Evolutionary conservation across 768 basidiomycete genomes (phyloP), one percentile per base, ranked within the genome.

Genomic region (Lyophyllum semitale): DNA sequence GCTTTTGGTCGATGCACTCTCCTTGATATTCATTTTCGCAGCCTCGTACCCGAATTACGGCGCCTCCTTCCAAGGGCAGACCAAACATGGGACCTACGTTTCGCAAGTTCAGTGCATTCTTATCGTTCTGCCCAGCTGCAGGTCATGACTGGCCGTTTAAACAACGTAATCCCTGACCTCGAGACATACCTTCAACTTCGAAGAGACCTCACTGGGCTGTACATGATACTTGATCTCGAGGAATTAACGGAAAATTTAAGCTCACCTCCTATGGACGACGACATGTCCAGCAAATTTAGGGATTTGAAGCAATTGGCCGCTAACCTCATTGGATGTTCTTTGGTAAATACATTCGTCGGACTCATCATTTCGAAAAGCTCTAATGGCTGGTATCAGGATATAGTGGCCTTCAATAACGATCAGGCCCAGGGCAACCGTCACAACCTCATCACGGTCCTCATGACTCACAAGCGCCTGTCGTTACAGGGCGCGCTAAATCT

Each of bases 381-480:
- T 58, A 12, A 26, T n/a, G n/a, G 40, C 30, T 52, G 25, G 26
- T 13, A 53, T 20, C 56, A 89, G 87, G 88, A 89, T 59, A 74
- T 88, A 5, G 71, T 80, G 1, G 77, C 84, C 0, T 88, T 78
- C 63, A 83, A 82, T 60, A 68, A 71, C 15, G 71, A 78, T 27
- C 78, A 79, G 58, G 64, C 65, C 26, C 61, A 40, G 38, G 70
- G 63, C 23, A 71, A 76, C 26, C 59, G 59, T 8, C 60, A 72
- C 61, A 87, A 84, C 53, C 63, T 86, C 32, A 73, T 88, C 40
- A 68, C 73, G 3, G 63, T 86, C 29, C 70, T 87, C 18, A 80
- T 78, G 72, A 54, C 60, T 22, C 68, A 79, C 20, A 71, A 74
- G 8, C 67, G 66, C 18, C 65, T 82, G 22, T 74, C 81, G 0